Base-by-base conservation (phyloP, 805 yeast species). In the Nakazawaea populi region DNA sequence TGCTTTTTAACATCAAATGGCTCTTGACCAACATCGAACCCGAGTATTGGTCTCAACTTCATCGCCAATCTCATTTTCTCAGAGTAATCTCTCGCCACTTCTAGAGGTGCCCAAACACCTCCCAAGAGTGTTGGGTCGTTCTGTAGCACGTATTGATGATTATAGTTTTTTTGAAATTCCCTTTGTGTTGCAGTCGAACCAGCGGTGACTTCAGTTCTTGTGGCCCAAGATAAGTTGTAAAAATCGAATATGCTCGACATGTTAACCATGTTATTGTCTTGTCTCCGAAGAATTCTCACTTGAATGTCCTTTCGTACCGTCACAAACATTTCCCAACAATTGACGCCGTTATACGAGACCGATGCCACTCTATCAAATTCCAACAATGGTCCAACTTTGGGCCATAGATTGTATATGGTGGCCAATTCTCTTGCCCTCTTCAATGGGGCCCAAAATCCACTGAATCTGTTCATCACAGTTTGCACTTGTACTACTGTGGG, bases 261-360 rank as follows among this genome's bases (percentile, higher is more conserved):
- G 18, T 46, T 46, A 12, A 46, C 48, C 43, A 9, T 30, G 24
- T 46, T 18, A 14, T 38, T 38, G 14, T 46, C 48, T 29, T 11
- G 37, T 27, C 48, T 37, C 10, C 48, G 27, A 9, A 46, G 37
- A 10, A 46, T 38, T 12, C 48, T 46, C 6, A 46, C 31, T 9
- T 36, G 39, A 6, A 46, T 34, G 28, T 37, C 42, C 14, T 14
- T 37, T 14, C 43, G 38, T 32, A 37, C 42, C 6, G 38, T 37
- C 29, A 28, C 42, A 28, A 46, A 46, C 42, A 37, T 37, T 37
- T 46, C 48, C 48, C 48, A 46, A 29, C 42, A 46, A 18, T 38
- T 24, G 9, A 29, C 35, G 12, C 42, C 42, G 24, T 38, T 37
- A 28, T 46, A 37, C 5, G 27, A 9, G n/a, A 37, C 48, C 14